phyloP scores from a whole-genome alignment of 225 moss, liverwort and hornwort species.

The Neckera pumila region DNA sequence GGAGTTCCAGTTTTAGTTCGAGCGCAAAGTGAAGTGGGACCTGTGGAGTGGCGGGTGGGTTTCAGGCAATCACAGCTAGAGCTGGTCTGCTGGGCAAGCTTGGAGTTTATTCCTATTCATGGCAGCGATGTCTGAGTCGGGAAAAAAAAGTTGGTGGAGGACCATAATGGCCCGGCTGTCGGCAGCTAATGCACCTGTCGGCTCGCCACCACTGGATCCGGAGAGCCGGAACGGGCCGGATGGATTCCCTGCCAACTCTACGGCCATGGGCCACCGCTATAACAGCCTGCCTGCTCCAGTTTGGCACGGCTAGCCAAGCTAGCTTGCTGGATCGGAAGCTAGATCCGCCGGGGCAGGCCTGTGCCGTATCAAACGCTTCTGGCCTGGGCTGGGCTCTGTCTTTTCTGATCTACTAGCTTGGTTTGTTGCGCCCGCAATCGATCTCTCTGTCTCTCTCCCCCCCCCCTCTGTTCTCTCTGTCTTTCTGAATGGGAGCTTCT shows the following conservation, averaged over 20 bases:
- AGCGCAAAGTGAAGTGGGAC: background rate
- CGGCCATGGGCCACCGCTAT: background rate
- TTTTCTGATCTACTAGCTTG: background rate
- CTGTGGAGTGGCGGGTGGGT: too few relatives aligned
- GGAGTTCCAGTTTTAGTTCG: background rate
- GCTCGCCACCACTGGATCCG: background rate
- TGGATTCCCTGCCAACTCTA: background rate
- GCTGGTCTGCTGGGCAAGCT: background rate
- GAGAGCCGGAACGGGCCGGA: background rate
- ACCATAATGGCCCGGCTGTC: background rate
- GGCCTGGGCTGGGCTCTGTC: background rate
- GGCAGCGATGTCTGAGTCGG: background rate
- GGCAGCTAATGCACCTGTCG: background rate
- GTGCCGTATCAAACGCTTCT: background rate
- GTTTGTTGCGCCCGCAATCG: background rate
- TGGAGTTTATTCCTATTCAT: background rate
- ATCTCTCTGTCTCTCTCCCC: background rate
- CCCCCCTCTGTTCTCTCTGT: background rate
- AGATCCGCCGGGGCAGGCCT: conserved; percentile 2
- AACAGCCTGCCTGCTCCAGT: background rate
- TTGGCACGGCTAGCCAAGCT: background rate
- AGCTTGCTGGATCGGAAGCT: background rate
- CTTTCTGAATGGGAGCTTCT: background rate
- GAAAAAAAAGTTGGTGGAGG: background rate
- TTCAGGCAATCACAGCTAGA: background rate